These are phyloP conservation scores for Syzygium grande DNA, from an alignment of 345 rosid species.

Conservation along the genomic window DNA sequence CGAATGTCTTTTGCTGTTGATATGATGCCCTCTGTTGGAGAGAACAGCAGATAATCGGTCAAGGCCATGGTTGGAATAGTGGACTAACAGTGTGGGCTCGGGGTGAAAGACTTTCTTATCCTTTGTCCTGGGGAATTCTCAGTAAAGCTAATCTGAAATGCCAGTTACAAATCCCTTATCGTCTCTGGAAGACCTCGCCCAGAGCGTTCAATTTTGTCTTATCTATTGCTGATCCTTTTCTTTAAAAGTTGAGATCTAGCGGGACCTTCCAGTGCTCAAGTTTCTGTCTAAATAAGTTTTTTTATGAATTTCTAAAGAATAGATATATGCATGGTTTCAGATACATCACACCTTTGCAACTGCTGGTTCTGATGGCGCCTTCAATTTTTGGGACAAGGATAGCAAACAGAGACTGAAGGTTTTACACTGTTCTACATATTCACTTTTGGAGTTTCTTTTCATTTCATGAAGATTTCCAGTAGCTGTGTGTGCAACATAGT, in stretches of 20 bases:
- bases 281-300: not conserved
- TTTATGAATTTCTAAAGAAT: not conserved
- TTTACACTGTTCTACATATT: not conserved
- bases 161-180: not conserved
- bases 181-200: not conserved
- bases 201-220: not conserved
- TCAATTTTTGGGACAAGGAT: slow-evolving; percentile 99
- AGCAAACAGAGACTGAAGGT: slow-evolving; percentile 99
- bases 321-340: slow-evolving; percentile 22
- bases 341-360: slow-evolving; percentile 95
- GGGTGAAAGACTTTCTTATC: not conserved
- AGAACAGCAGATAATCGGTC: not conserved
- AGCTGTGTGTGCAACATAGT: not conserved
- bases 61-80: not conserved
- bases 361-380: slow-evolving; percentile 96
- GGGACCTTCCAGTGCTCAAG: not conserved
- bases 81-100: not conserved
- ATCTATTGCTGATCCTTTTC: not conserved
- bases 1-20: not conserved
- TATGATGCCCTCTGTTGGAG: not conserved
- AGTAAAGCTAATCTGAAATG: not conserved
- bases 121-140: not conserved
- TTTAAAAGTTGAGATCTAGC: not conserved
- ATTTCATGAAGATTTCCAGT: not conserved
- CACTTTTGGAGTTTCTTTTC: not conserved